Conservation (phyloP, 2,329 filamentous ascomycete genomes). For the Pseudohalonectria lignicola region DNA sequence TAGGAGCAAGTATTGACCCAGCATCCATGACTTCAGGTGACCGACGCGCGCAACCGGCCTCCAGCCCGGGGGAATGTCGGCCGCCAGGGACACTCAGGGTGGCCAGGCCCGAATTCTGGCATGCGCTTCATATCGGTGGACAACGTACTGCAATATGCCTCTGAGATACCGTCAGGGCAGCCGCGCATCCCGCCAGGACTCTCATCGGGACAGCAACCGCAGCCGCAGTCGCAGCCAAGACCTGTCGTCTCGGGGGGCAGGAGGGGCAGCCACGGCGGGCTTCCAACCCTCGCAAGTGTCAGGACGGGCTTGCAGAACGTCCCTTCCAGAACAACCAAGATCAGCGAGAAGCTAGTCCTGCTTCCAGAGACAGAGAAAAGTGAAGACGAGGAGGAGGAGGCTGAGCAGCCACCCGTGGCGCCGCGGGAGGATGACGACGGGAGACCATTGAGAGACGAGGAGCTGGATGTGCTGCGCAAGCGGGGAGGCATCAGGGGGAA, state of each 20-base stretch:
- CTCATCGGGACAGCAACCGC: conserved; percentile 32
- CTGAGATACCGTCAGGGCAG: conserved; percentile 90
- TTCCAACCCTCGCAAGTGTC: conserved; percentile 20
- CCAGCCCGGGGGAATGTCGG: conserved; percentile 13
- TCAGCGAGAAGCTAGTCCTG: conserved; percentile 93
- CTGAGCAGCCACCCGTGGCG: conserved; percentile 34
- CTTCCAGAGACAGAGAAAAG: conserved; percentile 69
- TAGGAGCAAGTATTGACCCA: not conserved
- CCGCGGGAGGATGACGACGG: conserved; percentile 46
- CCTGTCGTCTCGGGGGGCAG: not conserved
- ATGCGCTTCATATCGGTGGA: conserved; percentile 84
- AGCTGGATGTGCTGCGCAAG: conserved; percentile 52
- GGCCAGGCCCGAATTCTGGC: conserved; percentile 11
- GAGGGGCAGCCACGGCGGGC: conserved; percentile 7
- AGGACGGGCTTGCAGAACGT: conserved; percentile 43
- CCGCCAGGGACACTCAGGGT: conserved; percentile 9
- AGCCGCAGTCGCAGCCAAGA: too few species aligned
- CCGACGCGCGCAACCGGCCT: conserved; percentile 41
- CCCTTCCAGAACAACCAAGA: conserved; percentile 81
- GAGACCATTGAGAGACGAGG: conserved; percentile 55
- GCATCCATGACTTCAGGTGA: conserved; percentile 30
- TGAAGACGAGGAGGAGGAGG: conserved; percentile 38
- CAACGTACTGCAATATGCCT: conserved; percentile 86
- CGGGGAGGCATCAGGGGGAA: conserved; percentile 59
- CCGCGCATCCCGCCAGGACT: conserved; percentile 58